Base-by-base conservation (phyloP, 306 rosid species). In the Vigna radiata region DNA sequence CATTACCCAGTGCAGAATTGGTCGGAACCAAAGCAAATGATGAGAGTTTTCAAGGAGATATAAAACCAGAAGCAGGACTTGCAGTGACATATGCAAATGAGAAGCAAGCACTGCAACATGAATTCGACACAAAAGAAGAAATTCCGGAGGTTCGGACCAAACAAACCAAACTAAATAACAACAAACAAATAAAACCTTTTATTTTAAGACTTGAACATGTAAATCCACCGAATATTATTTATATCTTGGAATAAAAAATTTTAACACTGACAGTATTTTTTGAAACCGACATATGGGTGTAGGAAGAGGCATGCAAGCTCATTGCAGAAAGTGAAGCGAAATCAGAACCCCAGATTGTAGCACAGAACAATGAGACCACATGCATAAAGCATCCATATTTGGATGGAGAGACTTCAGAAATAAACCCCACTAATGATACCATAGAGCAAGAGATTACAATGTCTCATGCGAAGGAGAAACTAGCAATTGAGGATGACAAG, bases 71-170 rank as follows among this genome's bases (percentile, higher is more conserved):
- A 44, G 59, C 2, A 4, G 48, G 46, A 37, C 25, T 25, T 14
- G 5, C 60, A 60, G 21, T 27, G 15, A 60, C n/a, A 60, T 6
- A 12, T 4, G n/a, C 21, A 11, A 52, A 36, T 9, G 53, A 19
- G 17, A 46, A 21, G 55, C 64, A 64, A 17, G 37, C 19, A 21
- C 52, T 11, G 16, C 17, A 52, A 76, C 37, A 37, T 50, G 64
- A 54, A 3, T 4, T 55, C 7, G 3, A 55, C 10, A 4, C 6
- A 3, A 55, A 19, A 21, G 2, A 55, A 2, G 61, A 21, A 1
- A 55, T 19, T 19, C 31, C 0, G 1, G 60, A 55, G 61, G 61
- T 81, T 81, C 74, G 81, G 72, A 19, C 43, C 12, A 1, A 55
- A 11, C 3, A 54, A 25, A 31, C 48, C 8, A 54, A 54, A 54